Conservation (phyloP, 2,329 filamentous ascomycete species). For the Aureobasidium leucospermi region DNA sequence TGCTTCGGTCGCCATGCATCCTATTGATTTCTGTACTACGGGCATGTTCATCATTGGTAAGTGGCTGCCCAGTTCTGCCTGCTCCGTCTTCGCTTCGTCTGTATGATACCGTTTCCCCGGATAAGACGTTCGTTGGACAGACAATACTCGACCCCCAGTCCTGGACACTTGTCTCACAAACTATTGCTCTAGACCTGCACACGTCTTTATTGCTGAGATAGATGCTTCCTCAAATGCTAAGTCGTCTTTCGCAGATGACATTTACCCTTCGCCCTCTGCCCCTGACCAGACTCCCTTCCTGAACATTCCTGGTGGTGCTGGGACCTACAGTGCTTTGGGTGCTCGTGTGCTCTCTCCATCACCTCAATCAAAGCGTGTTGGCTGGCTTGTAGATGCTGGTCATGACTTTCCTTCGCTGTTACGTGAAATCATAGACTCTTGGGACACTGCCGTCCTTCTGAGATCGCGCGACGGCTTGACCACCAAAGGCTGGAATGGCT, state of each 20-base stretch:
- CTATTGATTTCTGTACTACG: slow-evolving; percentile 50
- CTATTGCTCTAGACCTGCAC: neutral
- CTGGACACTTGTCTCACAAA: neutral
- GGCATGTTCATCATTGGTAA: slow-evolving; percentile 59
- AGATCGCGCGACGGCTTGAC: slow-evolving; percentile 64
- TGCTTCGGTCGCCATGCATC: neutral
- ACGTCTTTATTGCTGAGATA: too few species aligned
- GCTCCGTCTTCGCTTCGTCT: neutral
- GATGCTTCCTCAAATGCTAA: neutral
- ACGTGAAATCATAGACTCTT: slow-evolving; percentile 57
- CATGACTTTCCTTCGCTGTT: slow-evolving; percentile 73
- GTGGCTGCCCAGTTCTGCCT: neutral
- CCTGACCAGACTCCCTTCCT: slow-evolving; percentile 50
- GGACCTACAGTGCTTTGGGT: slow-evolving; percentile 77
- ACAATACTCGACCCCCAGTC: neutral
- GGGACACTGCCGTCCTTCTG: slow-evolving; percentile 68
- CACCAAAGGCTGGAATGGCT: slow-evolving; percentile 89
- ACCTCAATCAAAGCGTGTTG: slow-evolving; percentile 58
- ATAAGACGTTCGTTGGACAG: neutral
- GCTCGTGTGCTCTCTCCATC: slow-evolving; percentile 83
- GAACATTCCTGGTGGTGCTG: slow-evolving; percentile 81
- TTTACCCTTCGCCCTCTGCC: slow-evolving; percentile 69
- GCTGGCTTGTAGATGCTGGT: slow-evolving; percentile 87
- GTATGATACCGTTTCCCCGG: neutral
- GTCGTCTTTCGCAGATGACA: slow-evolving; percentile 60